These are phyloP conservation scores for Malus hybrid DNA, from an alignment of 331 rosid genomes.

Conservation along the genomic window DNA sequence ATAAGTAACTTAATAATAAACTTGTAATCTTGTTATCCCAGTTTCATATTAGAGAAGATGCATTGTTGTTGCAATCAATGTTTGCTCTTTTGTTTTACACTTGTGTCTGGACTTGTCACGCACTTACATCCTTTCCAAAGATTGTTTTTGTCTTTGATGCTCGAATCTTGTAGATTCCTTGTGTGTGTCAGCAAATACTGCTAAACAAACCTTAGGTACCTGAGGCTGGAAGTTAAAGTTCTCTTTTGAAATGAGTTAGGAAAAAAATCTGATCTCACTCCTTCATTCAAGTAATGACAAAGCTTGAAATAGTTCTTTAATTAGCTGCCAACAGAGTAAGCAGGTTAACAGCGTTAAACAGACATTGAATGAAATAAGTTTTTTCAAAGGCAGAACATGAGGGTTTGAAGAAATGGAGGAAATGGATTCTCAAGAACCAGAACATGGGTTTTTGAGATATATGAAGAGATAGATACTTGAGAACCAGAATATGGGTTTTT, in stretches of 20 bases:
- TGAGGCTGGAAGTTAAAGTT: background rate
- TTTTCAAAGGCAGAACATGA: background rate
- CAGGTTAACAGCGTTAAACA: background rate
- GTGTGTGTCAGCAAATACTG: background rate
- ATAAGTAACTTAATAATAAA: background rate
- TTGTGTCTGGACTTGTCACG: background rate
- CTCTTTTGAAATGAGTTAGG: background rate
- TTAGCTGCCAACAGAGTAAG: background rate
- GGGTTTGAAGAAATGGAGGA: background rate
- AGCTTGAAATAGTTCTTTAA: background rate
- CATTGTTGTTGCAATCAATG: background rate
- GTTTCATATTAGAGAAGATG: background rate
- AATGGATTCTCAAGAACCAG: background rate
- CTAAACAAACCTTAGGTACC: background rate
- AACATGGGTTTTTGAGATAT: no score
- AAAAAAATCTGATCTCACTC: background rate
- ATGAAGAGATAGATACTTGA: no score
- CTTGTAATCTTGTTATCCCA: background rate
- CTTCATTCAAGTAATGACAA: background rate
- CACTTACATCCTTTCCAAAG: background rate
- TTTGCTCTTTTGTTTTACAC: background rate
- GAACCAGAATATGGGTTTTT: background rate
- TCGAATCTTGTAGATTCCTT: background rate
- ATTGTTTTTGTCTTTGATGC: background rate
- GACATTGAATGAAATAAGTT: background rate